These are phyloP conservation scores for Aureobasidium sp. DNA, from an alignment of 2,329 filamentous ascomycete genomes.

Conservation along the genomic window DNA sequence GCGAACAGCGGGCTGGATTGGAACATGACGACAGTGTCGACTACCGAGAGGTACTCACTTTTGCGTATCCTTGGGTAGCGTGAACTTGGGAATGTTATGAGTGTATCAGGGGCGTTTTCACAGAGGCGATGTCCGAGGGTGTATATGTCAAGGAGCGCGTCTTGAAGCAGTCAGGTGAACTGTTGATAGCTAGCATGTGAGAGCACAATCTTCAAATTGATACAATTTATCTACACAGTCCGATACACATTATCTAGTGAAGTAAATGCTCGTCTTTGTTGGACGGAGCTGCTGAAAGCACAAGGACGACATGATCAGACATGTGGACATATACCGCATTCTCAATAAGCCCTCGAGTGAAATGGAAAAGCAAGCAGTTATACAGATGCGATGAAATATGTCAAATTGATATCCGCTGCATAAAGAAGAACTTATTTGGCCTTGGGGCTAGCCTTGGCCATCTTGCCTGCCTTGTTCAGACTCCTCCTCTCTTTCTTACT, in stretches of 20 bases:
- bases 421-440: slow-evolving; percentile 8
- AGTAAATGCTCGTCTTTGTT: neutral
- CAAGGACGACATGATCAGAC: neutral
- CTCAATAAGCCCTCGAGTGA: neutral
- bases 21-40: neutral
- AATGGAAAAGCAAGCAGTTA: neutral
- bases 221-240: neutral
- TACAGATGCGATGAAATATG: neutral
- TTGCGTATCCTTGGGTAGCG: neutral
- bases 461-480: slow-evolving; percentile 14
- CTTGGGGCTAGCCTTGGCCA: slow-evolving; percentile 15
- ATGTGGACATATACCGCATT: no score
- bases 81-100: neutral
- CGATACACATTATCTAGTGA: neutral
- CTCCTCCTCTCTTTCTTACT: slow-evolving; percentile 24
- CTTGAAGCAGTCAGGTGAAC: neutral
- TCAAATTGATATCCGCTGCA: slow-evolving; percentile 11
- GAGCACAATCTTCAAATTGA: neutral
- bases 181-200: neutral
- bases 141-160: neutral
- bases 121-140: neutral
- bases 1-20: neutral
- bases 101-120: neutral
- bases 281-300: neutral
- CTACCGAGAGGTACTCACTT: neutral